A percentile compares a stretch with the other conserved stretches of the same genome.
Evolutionary conservation across 139 green algal species (phyloP).

Genomic region (Micractinium conductrix): DNA sequence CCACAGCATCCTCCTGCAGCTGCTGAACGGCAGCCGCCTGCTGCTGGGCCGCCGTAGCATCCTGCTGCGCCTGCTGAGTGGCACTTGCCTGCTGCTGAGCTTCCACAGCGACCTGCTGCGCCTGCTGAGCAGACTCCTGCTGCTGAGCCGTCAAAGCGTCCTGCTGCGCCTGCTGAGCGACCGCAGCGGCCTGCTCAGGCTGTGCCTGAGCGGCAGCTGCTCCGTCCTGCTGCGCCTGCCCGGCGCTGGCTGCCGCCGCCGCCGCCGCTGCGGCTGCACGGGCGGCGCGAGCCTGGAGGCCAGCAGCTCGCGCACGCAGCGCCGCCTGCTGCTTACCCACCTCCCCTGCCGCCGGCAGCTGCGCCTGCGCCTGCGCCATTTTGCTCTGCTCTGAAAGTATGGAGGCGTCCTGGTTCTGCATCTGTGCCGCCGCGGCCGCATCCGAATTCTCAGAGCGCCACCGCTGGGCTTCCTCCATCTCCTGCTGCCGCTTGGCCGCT

Average conservation of each 20-base stretch:
- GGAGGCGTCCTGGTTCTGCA: slow-evolving; percentile 13
- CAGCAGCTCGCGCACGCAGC: neutral
- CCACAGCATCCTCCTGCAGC: neutral
- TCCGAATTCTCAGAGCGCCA: slow-evolving; percentile 12
- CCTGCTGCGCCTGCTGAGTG: neutral
- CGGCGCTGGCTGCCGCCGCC: neutral
- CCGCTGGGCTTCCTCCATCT: neutral
- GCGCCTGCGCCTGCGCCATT: neutral
- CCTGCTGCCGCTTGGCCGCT: neutral
- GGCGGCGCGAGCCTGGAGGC: neutral
- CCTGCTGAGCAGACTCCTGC: neutral
- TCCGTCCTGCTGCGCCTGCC: neutral
- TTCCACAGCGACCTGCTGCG: neutral
- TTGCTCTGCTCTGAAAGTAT: neutral
- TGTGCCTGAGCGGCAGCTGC: neutral
- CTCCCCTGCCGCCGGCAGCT: neutral
- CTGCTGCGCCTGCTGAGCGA: neutral
- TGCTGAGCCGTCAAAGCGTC: neutral
- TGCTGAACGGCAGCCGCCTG: neutral
- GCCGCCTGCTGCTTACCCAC: neutral
- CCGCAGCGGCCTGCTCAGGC: neutral
- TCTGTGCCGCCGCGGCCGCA: neutral
- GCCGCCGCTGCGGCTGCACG: neutral
- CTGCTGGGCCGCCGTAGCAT: neutral
- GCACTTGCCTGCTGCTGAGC: slow-evolving; percentile 11